Evolutionary conservation across 2,329 filamentous ascomycete species (phyloP).

Genomic region (Penicillium sp.): DNA sequence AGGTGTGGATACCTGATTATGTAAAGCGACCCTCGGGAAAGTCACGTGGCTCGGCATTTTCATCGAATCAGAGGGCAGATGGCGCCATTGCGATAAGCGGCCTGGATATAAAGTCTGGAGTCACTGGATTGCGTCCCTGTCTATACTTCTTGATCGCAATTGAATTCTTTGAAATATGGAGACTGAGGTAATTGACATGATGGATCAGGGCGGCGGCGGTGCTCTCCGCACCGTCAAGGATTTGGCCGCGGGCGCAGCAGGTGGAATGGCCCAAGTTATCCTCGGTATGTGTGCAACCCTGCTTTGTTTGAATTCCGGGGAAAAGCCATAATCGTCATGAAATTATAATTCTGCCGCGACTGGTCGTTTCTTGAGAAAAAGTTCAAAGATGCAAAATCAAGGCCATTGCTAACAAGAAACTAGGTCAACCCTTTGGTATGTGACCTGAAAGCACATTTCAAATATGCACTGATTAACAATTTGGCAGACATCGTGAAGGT

Average conservation of each 20-base stretch:
- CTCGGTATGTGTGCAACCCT: slow-evolving; percentile 63
- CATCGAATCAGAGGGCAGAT: slow-evolving; percentile 32
- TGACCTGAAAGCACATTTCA: slow-evolving; percentile 9
- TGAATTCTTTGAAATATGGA: slow-evolving; percentile 24
- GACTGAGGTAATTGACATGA: slow-evolving; percentile 36
- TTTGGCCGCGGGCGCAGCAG: slow-evolving; percentile 82
- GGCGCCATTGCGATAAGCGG: slow-evolving; percentile 24
- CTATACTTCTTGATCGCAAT: slow-evolving; percentile 7
- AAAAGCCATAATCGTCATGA: slow-evolving; percentile 1
- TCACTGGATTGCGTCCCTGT: slow-evolving; percentile 6
- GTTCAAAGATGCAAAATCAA: background rate
- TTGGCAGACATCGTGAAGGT: slow-evolving; percentile 89
- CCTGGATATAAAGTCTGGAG: slow-evolving; percentile 11
- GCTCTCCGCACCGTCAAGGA: slow-evolving; percentile 74
- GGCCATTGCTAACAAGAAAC: slow-evolving; percentile 26
- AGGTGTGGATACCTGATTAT: background rate
- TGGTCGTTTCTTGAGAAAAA: background rate
- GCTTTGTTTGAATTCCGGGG: background rate
- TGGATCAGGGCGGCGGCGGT: slow-evolving; percentile 39
- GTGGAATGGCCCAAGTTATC: slow-evolving; percentile 89
- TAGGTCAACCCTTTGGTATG: slow-evolving; percentile 66
- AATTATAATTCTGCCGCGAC: background rate
- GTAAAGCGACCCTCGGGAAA: slow-evolving; percentile 17
- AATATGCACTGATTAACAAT: slow-evolving; percentile 16
- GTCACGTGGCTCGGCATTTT: slow-evolving; percentile 34